Percentiles rank a stretch among this genome's conserved stretches.
These are phyloP conservation scores for Ochetophila trinervis DNA, from an alignment of 306 rosid genomes.

Conservation along the genomic window DNA sequence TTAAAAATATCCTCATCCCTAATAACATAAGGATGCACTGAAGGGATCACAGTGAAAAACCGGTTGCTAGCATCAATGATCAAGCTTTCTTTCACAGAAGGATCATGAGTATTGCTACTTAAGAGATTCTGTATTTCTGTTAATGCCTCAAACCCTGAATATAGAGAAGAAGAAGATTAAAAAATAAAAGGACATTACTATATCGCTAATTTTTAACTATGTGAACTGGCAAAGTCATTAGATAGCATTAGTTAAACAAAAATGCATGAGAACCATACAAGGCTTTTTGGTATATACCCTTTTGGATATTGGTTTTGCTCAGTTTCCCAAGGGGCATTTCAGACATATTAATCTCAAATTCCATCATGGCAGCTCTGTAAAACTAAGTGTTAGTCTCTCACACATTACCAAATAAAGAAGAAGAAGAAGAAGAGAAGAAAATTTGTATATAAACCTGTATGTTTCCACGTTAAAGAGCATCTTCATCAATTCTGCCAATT, in stretches of 20 bases:
- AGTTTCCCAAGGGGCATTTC: slow-evolving; percentile 99
- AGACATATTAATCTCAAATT: slow-evolving; percentile 92
- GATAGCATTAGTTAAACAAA: not conserved
- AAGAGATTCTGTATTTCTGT: slow-evolving; percentile 89
- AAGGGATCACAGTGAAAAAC: slow-evolving; percentile 92
- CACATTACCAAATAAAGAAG: not conserved
- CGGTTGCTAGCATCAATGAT: slow-evolving; percentile 95
- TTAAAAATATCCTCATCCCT: slow-evolving; percentile 83
- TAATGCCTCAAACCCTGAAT: slow-evolving; percentile 91
- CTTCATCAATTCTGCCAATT: slow-evolving; percentile 79
- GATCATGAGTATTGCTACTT: slow-evolving; percentile 30
- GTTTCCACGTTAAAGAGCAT: slow-evolving; percentile 93
- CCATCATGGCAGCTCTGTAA: slow-evolving; percentile 98
- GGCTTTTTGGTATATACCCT: slow-evolving; percentile 44
- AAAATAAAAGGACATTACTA: not conserved
- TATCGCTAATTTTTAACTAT: not conserved
- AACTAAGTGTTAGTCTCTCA: slow-evolving; percentile 36
- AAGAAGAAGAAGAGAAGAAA: not conserved
- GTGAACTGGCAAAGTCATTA: not conserved
- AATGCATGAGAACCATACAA: not conserved
- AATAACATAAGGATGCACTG: slow-evolving; percentile 84
- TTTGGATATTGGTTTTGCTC: slow-evolving; percentile 84
- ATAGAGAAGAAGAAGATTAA: slow-evolving; percentile 18
- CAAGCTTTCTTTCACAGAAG: slow-evolving; percentile 72
- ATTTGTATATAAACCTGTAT: slow-evolving; percentile 62